Evolutionary conservation across 441 rosid species (phyloP).

Genomic region (Melastoma candidum): DNA sequence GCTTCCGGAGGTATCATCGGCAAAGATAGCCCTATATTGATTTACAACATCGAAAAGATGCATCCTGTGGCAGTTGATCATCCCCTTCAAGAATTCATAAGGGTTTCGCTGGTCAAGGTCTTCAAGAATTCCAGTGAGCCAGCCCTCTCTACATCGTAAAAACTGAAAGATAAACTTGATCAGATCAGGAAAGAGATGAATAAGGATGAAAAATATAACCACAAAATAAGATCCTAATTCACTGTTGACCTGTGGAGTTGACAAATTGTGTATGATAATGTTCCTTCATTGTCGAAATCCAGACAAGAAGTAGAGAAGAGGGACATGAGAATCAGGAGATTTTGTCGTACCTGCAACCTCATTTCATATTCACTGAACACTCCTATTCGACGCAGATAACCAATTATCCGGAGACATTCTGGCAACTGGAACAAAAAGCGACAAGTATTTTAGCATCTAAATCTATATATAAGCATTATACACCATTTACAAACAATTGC

Average conservation of each 20-base stretch:
- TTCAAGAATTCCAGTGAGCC: conserved; percentile 95
- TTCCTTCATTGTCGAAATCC: too few relatives aligned
- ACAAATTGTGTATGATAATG: too few relatives aligned
- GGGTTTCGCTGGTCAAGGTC: conserved; percentile 86
- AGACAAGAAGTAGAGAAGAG: too few relatives aligned
- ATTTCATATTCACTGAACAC: too few relatives aligned
- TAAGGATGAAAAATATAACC: conserved; percentile 4
- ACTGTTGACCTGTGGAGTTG: neutral
- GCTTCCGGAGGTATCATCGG: conserved; percentile 93
- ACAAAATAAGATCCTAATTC: neutral
- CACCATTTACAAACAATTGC: too few relatives aligned
- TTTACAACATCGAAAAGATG: conserved; percentile 93
- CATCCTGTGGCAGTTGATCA: conserved; percentile 86
- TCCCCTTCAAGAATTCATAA: conserved; percentile 87
- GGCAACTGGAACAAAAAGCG: too few relatives aligned
- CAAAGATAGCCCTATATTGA: conserved; percentile 90
- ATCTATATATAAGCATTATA: too few relatives aligned
- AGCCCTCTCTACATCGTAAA: conserved; percentile 87
- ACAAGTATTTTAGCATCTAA: too few relatives aligned
- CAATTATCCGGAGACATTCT: too few relatives aligned
- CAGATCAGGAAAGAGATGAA: conserved; percentile 12
- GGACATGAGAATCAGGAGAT: too few relatives aligned
- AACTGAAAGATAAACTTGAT: conserved; percentile 39
- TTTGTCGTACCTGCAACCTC: too few relatives aligned
- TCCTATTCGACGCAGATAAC: too few relatives aligned